Evolutionary conservation across 495 filamentous ascomycete genomes (phyloP), one percentile per base, ranked within the genome.

Genomic region (Aspergillus affinis): DNA sequence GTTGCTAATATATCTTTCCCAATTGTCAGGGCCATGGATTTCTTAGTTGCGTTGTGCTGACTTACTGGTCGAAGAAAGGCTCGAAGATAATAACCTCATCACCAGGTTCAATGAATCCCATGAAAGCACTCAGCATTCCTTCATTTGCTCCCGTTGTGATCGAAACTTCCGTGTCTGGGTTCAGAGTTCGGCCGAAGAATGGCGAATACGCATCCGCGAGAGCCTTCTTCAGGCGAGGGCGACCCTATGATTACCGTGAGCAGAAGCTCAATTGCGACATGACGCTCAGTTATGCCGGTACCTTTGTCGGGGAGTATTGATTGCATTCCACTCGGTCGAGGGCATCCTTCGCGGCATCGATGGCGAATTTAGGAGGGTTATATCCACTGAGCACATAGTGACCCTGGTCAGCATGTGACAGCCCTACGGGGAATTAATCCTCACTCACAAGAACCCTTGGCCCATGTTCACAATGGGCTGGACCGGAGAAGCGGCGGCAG

Each of bases 1-100:
- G 75, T 98, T 98, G 78, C 85, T 88, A 61, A 98, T 94, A 72
- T 97, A 96, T 65, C 88, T 58, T 46, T 26, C 15, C 48, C 21
- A 27, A 17, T 20, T 44, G 36, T 66, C 51, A 66, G 61, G 65
- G 58, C 23, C n/a, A 36, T 51, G 26, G 27, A 12, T 27, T 45
- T 47, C n/a, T 4, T 29, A 21, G 7, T 13, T 6, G n/a, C 20
- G 52, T 17, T 9, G 29, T 23, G n/a, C 23, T 23, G 51, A 71
- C 85, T 69, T 78, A 93, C 86, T 98, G 94, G 76, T 98, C 94
- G 69, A 97, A 98, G 78, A 97, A 98, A 7, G 94, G 94, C 79
- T 98, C 94, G 75, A 98, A 96, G 55, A 98, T 84, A 47, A 98
- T 96, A 53, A 97, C 95, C 73, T 98, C 94, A 66, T 98, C 94